These are phyloP conservation scores for Camellia lanceoleosa DNA, from an alignment of 148 eudicot species.

Conservation along the genomic window DNA sequence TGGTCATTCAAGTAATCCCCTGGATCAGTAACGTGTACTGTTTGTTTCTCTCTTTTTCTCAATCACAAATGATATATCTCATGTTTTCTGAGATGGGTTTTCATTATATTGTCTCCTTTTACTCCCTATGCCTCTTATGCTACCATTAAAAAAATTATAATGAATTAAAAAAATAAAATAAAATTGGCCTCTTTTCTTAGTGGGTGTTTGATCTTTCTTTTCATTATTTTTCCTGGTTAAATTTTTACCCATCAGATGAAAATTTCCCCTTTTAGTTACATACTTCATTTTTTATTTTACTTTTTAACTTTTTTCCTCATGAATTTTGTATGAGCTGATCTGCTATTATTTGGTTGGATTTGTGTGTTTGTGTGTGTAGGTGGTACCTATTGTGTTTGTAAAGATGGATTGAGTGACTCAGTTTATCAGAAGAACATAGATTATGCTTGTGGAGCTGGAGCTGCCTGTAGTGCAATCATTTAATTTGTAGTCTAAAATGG, in stretches of 20 bases:
- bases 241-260: neutral
- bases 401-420: conserved; percentile 29
- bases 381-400: conserved; percentile 44
- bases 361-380: conserved; percentile 5
- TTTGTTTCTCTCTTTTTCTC: neutral
- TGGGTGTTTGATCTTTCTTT: neutral
- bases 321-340: conserved; percentile 3
- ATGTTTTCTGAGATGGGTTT: neutral
- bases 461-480: conserved; percentile 38
- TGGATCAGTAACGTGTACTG: neutral
- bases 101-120: neutral
- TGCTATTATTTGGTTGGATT: neutral
- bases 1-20: conserved; percentile 38
- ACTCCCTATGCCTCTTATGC: neutral
- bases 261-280: too few species aligned
- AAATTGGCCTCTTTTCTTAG: neutral
- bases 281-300: too few species aligned
- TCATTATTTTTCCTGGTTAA: neutral
- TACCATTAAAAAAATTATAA: neutral
- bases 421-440: conserved; percentile 34
- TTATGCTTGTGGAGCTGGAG: conserved; percentile 56
- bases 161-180: too few species aligned
- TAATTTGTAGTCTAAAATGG: too few species aligned
- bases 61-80: too few species aligned
- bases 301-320: neutral